A percentile compares a stretch with the other conserved stretches of the same genome.
Evolutionary conservation across 2,329 filamentous ascomycete species (phyloP).

Genomic region (Periglandula ipomoeae): DNA sequence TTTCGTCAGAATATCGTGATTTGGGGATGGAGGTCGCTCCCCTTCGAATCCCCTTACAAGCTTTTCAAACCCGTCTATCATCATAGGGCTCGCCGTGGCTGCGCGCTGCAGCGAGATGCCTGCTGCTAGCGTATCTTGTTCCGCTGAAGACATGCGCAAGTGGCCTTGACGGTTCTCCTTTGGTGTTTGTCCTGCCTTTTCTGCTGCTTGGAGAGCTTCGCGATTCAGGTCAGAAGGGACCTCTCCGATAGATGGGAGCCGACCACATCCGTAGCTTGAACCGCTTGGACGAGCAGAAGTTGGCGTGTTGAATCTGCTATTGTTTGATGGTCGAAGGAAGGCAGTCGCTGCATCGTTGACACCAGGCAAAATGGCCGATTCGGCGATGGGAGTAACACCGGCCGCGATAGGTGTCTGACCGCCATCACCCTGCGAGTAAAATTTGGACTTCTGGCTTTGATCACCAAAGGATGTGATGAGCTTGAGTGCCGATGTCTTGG

Average conservation of each 20-base stretch:
- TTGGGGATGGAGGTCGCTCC: constrained; percentile 51
- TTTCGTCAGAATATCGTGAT: constrained; percentile 51
- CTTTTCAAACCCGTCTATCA: constrained; percentile 39
- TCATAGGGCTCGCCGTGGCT: constrained; percentile 58
- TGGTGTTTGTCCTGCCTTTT: constrained; percentile 14
- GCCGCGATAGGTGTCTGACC: constrained; percentile 68
- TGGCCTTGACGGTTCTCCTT: constrained; percentile 23
- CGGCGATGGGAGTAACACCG: constrained; percentile 80
- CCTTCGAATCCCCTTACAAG: constrained; percentile 21
- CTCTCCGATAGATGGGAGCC: constrained; percentile 73
- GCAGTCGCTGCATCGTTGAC: constrained; percentile 58
- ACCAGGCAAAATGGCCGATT: constrained; percentile 57
- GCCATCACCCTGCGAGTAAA: constrained; percentile 48
- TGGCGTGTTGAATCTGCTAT: constrained; percentile 60
- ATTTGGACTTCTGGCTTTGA: constrained; percentile 50
- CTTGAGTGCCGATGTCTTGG: constrained; percentile 77
- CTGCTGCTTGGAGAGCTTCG: constrained; percentile 17
- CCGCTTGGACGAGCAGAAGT: constrained; percentile 53
- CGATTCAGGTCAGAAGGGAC: constrained; percentile 24
- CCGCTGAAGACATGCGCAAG: constrained; percentile 27
- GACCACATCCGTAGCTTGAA: constrained; percentile 49
- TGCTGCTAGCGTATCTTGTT: constrained; percentile 31
- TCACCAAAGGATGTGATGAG: constrained; percentile 84
- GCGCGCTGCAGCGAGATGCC: constrained; percentile 50
- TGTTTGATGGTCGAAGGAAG: constrained; percentile 57